Evolutionary conservation across 2,329 filamentous ascomycete species (phyloP).

Genomic region (Alternaria gansuensis): DNA sequence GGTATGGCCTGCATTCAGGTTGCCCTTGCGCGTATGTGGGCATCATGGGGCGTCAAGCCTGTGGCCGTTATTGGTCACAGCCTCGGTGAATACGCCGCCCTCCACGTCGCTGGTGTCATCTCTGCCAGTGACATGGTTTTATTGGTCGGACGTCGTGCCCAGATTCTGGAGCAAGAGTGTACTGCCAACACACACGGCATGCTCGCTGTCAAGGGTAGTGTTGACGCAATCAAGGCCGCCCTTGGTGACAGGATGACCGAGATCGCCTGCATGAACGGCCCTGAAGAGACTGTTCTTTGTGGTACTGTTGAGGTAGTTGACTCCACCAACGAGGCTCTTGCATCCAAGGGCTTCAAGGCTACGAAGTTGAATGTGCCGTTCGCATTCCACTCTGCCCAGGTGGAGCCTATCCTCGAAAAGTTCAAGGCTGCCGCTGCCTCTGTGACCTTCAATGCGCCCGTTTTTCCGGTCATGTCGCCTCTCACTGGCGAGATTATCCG

Average conservation of each 20-base stretch:
- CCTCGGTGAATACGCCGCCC: slow-evolving; percentile 77
- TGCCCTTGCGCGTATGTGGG: slow-evolving; percentile 63
- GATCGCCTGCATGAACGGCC: slow-evolving; percentile 78
- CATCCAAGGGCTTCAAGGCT: slow-evolving; percentile 65
- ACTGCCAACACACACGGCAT: slow-evolving; percentile 72
- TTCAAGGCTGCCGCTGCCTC: slow-evolving; percentile 65
- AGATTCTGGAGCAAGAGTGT: slow-evolving; percentile 71
- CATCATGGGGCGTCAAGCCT: slow-evolving; percentile 64
- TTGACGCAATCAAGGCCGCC: slow-evolving; percentile 63
- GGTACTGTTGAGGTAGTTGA: slow-evolving; percentile 68
- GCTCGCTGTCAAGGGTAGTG: slow-evolving; percentile 66
- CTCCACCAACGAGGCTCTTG: slow-evolving; percentile 60
- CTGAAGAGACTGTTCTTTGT: slow-evolving; percentile 77
- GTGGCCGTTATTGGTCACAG: slow-evolving; percentile 65
- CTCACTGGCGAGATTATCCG: slow-evolving; percentile 68
- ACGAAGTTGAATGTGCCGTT: slow-evolving; percentile 71
- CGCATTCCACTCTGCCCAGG: slow-evolving; percentile 72
- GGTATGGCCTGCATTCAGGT: slow-evolving; percentile 64
- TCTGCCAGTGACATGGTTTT: slow-evolving; percentile 76
- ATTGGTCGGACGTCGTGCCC: slow-evolving; percentile 73
- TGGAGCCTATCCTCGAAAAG: slow-evolving; percentile 68
- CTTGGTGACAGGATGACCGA: slow-evolving; percentile 61
- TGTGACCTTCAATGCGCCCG: slow-evolving; percentile 66
- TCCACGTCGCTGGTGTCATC: slow-evolving; percentile 74
- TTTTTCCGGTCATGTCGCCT: slow-evolving; percentile 72